Conservation (phyloP, 768 basidiomycete species). For the Russula compacta region DNA sequence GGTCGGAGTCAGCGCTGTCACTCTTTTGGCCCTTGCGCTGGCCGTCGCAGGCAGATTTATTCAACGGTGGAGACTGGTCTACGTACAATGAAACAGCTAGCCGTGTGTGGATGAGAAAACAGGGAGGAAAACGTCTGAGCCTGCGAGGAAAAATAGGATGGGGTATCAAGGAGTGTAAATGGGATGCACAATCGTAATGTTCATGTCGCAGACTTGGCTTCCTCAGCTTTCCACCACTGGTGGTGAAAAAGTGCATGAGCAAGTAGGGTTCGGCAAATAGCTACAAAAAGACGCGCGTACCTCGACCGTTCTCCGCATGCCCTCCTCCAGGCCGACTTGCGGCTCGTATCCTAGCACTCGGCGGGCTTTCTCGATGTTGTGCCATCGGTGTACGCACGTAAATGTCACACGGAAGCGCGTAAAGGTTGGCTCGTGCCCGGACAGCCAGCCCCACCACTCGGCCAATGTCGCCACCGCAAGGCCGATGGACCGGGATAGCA, state of each 20-base stretch:
- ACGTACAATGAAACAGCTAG: neutral
- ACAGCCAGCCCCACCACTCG: constrained; percentile 65
- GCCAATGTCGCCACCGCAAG: constrained; percentile 59
- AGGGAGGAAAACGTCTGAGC: neutral
- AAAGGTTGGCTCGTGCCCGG: constrained; percentile 75
- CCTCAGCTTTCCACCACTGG: constrained; percentile 21
- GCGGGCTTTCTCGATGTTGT: constrained; percentile 92
- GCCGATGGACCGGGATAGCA: constrained; percentile 57
- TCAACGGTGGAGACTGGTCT: neutral
- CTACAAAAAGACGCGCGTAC: constrained; percentile 34
- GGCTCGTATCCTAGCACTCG: constrained; percentile 92
- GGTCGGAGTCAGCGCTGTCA: neutral
- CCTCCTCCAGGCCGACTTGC: constrained; percentile 80
- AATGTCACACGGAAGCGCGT: constrained; percentile 79
- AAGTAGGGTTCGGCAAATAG: neutral
- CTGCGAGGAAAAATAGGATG: neutral
- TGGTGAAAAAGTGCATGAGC: neutral
- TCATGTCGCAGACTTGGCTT: constrained; percentile 15
- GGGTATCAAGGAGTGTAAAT: neutral
- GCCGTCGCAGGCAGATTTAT: neutral
- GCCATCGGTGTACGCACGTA: constrained; percentile 71
- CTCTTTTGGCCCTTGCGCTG: neutral
- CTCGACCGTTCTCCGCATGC: constrained; percentile 67
- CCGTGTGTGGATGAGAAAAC: neutral
- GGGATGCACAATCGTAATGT: neutral